These are phyloP conservation scores for Sarocladiaceae sp. DNA, from an alignment of 2,329 filamentous ascomycete species.

Conservation along the genomic window DNA sequence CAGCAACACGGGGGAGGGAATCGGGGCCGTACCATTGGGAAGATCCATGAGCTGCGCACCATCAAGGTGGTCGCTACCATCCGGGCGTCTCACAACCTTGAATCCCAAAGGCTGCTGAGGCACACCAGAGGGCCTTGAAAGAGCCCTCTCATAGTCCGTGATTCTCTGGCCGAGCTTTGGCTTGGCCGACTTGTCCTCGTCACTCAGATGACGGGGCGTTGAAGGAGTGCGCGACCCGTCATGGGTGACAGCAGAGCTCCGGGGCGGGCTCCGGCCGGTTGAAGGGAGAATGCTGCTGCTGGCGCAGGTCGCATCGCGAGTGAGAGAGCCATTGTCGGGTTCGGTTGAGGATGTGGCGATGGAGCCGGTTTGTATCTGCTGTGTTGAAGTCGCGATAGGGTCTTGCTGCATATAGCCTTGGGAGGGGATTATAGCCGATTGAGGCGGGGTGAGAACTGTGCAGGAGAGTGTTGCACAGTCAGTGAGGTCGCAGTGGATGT, in stretches of 20 bases:
- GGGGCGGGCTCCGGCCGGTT: conserved; percentile 13
- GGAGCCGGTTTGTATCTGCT: conserved; percentile 30
- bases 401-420: conserved; percentile 60
- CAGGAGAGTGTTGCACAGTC: conserved; percentile 46
- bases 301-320: background rate
- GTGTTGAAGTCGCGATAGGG: conserved; percentile 40
- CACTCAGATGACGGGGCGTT: background rate
- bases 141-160: conserved; percentile 55
- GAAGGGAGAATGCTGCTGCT: background rate
- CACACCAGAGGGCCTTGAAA: conserved; percentile 32
- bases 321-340: conserved; percentile 53
- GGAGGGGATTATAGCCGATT: conserved; percentile 26
- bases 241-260: conserved; percentile 25
- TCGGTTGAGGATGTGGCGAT: conserved; percentile 24
- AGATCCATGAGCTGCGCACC: conserved; percentile 50
- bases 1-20: background rate
- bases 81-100: conserved; percentile 42
- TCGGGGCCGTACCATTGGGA: conserved; percentile 74
- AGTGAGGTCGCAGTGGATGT: too few species aligned
- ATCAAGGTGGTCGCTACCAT: conserved; percentile 29
- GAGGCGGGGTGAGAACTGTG: conserved; percentile 38
- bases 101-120: conserved; percentile 46
- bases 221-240: conserved; percentile 24
- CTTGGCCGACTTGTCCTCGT: background rate
- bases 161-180: conserved; percentile 44